Conservation (phyloP, 768 basidiomycete genomes). For the Tulasnella sp. region DNA sequence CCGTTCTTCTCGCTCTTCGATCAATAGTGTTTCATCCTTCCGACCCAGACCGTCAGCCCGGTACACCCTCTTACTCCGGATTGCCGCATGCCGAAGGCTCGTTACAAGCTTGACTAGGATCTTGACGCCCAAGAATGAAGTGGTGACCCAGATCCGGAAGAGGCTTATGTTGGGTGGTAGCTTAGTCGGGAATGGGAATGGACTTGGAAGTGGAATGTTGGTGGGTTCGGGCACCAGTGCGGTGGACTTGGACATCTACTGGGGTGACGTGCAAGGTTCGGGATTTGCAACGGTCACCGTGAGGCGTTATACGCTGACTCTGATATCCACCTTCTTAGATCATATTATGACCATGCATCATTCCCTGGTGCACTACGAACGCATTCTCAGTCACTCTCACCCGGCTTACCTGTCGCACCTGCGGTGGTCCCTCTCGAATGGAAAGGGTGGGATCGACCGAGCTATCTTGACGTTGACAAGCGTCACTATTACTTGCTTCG, state of each 20-base stretch:
- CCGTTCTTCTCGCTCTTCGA: background rate
- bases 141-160: conserved; percentile 74
- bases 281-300: background rate
- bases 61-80: conserved; percentile 59
- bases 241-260: conserved; percentile 73
- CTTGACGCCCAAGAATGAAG: conserved; percentile 75
- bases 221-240: conserved; percentile 41
- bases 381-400: conserved; percentile 81
- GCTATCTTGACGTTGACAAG: conserved; percentile 61
- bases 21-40: background rate
- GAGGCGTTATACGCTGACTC: background rate
- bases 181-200: conserved; percentile 40
- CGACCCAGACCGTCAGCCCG: background rate
- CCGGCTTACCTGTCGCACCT: conserved; percentile 81
- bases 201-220: conserved; percentile 35
- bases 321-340: conserved; percentile 46
- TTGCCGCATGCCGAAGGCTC: conserved; percentile 71
- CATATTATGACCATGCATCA: conserved; percentile 87
- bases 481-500: conserved; percentile 64
- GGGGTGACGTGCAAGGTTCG: conserved; percentile 88
- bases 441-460: conserved; percentile 61
- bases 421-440: conserved; percentile 53
- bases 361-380: conserved; percentile 79
- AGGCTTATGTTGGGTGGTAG: conserved; percentile 48
- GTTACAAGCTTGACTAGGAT: conserved; percentile 75